Conservation (phyloP, 2,329 filamentous ascomycete genomes). For the Fusarium newnesense region DNA sequence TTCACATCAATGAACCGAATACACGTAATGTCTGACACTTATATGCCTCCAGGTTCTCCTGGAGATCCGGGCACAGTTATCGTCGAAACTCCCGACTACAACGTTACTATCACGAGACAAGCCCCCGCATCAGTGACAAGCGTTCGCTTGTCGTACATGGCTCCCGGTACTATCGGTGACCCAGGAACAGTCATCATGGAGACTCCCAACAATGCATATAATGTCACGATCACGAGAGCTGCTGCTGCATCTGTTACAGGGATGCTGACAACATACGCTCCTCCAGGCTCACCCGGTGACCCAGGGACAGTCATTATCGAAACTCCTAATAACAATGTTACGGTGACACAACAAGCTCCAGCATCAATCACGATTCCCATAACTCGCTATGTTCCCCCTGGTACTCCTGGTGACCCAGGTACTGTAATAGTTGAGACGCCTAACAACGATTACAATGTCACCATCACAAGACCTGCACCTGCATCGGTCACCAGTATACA, state of each 20-base stretch:
- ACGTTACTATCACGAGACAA: background rate
- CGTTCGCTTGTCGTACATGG: background rate
- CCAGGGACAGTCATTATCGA: conserved; percentile 1
- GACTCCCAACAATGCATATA: background rate
- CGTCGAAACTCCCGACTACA: background rate
- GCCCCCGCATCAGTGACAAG: background rate
- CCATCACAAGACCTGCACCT: background rate
- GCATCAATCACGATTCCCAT: background rate
- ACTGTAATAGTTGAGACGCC: background rate
- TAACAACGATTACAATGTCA: background rate
- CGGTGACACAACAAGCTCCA: background rate
- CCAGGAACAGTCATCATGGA: background rate
- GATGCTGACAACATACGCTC: background rate
- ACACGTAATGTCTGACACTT: too few species aligned
- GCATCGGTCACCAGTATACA: background rate
- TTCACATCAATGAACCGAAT: too few species aligned
- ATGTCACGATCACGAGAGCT: background rate
- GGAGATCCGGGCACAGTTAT: background rate
- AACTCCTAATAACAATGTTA: conserved; percentile 5
- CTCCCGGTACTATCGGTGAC: background rate
- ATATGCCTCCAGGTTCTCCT: background rate
- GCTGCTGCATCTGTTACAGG: background rate
- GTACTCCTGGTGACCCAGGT: background rate
- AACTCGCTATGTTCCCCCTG: background rate
- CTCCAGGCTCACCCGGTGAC: background rate